Evolutionary conservation across 768 basidiomycete genomes (phyloP).

Genomic region (Tephrocybe sp.): DNA sequence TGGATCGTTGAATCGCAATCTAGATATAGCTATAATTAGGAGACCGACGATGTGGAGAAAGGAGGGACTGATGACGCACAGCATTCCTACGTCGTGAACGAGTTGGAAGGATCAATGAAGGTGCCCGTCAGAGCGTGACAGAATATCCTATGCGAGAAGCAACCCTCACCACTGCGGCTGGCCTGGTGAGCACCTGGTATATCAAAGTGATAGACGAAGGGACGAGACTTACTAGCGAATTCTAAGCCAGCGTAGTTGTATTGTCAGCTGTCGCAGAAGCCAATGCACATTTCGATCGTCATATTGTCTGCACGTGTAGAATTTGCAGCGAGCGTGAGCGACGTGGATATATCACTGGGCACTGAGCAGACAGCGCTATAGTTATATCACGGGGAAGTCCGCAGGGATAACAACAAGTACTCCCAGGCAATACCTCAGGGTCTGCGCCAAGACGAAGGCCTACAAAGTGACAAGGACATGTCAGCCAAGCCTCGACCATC

Average conservation of each 20-base stretch:
- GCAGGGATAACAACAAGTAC: constrained; percentile 9
- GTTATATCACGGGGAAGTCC: too few relatives aligned
- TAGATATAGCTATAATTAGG: constrained; percentile 21
- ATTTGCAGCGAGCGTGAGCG: constrained; percentile 53
- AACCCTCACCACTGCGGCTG: constrained; percentile 14
- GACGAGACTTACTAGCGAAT: constrained; percentile 44
- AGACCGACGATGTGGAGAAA: not conserved
- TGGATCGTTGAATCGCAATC: constrained; percentile 62
- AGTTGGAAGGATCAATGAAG: not conserved
- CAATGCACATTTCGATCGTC: constrained; percentile 49
- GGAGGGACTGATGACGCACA: constrained; percentile 28
- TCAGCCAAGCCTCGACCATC: not conserved
- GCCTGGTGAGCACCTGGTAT: constrained; percentile 1
- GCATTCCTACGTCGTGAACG: constrained; percentile 43
- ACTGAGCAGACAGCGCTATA: too few relatives aligned
- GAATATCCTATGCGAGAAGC: not conserved
- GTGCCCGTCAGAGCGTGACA: not conserved
- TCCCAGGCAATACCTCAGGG: constrained; percentile 4
- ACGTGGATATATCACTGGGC: constrained; percentile 34
- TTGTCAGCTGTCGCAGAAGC: constrained; percentile 30
- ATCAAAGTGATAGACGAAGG: too few relatives aligned
- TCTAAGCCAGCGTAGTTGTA: constrained; percentile 66
- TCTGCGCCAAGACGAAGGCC: constrained; percentile 1
- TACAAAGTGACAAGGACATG: not conserved
- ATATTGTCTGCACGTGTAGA: constrained; percentile 46